These are phyloP conservation scores for Erythrophleum ivorense DNA, from an alignment of 331 rosid genomes.

Conservation along the genomic window DNA sequence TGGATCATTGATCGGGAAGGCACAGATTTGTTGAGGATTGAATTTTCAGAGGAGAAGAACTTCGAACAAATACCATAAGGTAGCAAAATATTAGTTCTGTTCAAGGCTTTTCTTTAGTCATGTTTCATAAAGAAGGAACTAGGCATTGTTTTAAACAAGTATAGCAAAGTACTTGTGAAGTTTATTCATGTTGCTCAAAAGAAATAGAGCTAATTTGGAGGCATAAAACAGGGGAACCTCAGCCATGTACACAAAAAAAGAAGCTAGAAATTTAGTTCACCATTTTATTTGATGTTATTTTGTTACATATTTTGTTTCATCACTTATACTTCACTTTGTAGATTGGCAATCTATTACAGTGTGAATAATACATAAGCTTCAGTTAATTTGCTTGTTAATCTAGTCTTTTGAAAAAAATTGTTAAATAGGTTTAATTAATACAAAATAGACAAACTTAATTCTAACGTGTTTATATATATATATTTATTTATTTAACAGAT, in stretches of 20 bases:
- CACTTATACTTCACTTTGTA: conserved; percentile 34
- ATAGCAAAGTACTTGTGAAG: not conserved
- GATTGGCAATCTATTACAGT: conserved; percentile 37
- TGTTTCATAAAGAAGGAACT: not conserved
- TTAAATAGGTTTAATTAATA: not conserved
- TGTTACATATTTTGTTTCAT: not conserved
- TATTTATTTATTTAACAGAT: not conserved
- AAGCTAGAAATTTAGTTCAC: conserved; percentile 37
- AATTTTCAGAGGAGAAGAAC: conserved; percentile 39
- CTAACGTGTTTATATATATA: not conserved
- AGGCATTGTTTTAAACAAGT: not conserved
- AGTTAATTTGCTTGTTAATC: conserved; percentile 2
- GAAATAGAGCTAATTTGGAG: conserved; percentile 26
- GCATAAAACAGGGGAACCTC: conserved; percentile 39
- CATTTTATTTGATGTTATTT: conserved; percentile 21
- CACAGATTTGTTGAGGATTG: conserved; percentile 18
- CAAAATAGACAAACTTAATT: not conserved
- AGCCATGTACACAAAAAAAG: conserved; percentile 32
- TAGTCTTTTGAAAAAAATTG: not conserved
- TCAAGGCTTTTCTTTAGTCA: not conserved
- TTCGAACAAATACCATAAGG: conserved; percentile 32
- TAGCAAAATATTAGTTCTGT: not conserved
- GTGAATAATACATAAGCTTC: conserved; percentile 40
- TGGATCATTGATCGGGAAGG: conserved; percentile 18
- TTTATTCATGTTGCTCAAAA: conserved; percentile 39